These are phyloP conservation scores for Fusarium lyarnte DNA, from an alignment of 2,329 filamentous ascomycete genomes.

Conservation along the genomic window DNA sequence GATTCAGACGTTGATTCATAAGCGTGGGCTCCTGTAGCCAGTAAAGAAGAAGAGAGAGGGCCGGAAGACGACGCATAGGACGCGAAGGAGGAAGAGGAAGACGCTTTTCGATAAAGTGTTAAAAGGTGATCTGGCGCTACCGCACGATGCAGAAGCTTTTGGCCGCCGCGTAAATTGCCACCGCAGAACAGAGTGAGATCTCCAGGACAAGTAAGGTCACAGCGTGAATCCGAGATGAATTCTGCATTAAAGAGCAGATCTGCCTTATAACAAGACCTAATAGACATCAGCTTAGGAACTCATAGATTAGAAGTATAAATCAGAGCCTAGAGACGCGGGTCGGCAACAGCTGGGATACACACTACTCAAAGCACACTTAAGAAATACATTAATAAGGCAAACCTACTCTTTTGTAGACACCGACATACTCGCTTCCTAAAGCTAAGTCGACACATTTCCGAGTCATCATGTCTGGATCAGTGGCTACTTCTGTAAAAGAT, in stretches of 20 bases:
- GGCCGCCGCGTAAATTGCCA: neutral
- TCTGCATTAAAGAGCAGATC: neutral
- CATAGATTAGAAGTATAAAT: no score
- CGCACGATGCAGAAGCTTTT: neutral
- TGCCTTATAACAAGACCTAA: neutral
- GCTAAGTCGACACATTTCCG: no score
- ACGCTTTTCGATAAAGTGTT: neutral
- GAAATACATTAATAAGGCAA: no score
- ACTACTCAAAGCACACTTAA: no score
- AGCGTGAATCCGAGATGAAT: neutral
- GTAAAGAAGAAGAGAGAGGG: neutral
- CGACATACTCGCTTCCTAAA: no score
- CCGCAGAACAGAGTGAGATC: neutral
- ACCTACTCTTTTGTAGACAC: no score
- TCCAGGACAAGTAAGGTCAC: neutral
- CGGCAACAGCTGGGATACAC: no score
- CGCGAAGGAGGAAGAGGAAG: neutral
- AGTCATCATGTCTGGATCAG: no score
- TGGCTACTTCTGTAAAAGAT: no score
- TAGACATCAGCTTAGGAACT: fast-evolving
- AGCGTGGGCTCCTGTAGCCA: neutral
- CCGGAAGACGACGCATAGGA: no score
- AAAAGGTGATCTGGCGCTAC: neutral
- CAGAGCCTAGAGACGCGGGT: no score
- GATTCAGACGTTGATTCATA: neutral